These are phyloP conservation scores for Penicillium sumatraense DNA, from an alignment of 2,329 filamentous ascomycete species.

Conservation along the genomic window DNA sequence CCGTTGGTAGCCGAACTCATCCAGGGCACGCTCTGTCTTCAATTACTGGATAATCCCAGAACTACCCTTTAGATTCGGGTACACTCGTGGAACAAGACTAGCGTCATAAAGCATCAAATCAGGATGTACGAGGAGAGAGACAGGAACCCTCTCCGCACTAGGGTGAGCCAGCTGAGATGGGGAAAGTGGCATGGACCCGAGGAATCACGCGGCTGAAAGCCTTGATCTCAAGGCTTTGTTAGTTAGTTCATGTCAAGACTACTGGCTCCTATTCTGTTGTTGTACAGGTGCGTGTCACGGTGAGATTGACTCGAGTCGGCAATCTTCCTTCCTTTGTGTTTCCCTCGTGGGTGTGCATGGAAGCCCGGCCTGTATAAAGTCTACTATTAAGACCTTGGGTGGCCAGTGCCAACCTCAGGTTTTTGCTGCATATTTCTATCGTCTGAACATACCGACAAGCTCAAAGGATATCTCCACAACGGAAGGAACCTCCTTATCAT, in stretches of 20 bases:
- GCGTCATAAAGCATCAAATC: neutral
- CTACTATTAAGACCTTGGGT: conserved; percentile 1
- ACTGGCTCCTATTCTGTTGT: conserved; percentile 11
- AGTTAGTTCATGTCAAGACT: conserved; percentile 16
- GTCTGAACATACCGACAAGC: neutral
- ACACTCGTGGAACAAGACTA: neutral
- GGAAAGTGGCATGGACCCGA: neutral
- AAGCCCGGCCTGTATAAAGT: conserved; percentile 15
- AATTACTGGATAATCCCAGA: conserved; percentile 2
- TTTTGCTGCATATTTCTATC: neutral
- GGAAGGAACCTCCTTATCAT: no score
- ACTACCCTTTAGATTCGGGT: neutral
- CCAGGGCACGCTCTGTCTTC: neutral
- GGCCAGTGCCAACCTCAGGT: neutral
- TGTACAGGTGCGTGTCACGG: conserved; percentile 29
- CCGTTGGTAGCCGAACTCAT: conserved; percentile 13
- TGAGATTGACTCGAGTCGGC: conserved; percentile 21
- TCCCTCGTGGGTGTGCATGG: conserved; percentile 13
- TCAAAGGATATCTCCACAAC: neutral
- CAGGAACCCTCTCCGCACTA: neutral
- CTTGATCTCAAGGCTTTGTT: conserved; percentile 2
- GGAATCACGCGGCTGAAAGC: conserved; percentile 17
- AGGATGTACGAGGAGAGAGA: neutral
- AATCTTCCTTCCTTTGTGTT: neutral
- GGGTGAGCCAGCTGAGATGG: conserved; percentile 10